Conservation (phyloP, 768 basidiomycete species). For the Suillus spraguei region DNA sequence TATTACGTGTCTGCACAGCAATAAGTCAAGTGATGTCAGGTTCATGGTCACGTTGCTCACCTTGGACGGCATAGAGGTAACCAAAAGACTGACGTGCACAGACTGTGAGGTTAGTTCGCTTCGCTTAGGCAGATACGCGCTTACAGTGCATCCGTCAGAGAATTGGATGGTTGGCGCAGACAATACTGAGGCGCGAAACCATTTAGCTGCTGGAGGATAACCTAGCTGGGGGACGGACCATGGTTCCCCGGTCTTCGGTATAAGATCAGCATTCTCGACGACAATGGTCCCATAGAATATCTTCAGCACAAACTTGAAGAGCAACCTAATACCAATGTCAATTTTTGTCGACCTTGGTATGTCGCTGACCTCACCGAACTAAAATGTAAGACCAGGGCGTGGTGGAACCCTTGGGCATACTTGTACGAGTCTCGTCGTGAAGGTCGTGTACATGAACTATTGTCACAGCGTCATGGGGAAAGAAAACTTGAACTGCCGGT, state of each 20-base stretch:
- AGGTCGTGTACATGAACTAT: constrained; percentile 12
- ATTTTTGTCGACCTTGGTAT: constrained; percentile 5
- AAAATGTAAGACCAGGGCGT: constrained; percentile 68
- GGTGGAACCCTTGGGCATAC: constrained; percentile 42
- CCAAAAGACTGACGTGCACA: constrained; percentile 54
- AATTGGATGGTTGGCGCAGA: constrained; percentile 88
- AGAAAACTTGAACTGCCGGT: too few relatives aligned
- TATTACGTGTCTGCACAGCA: constrained; percentile 61
- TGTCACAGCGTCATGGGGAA: neutral
- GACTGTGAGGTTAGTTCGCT: neutral
- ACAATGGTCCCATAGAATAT: constrained; percentile 92
- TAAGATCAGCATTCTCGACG: constrained; percentile 71
- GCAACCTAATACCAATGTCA: constrained; percentile 42
- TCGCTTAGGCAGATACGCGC: constrained; percentile 24
- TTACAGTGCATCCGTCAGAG: constrained; percentile 84
- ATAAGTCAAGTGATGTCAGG: neutral
- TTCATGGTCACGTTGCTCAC: constrained; percentile 37
- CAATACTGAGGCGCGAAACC: constrained; percentile 52
- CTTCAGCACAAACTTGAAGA: constrained; percentile 84
- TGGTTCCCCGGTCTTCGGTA: constrained; percentile 73
- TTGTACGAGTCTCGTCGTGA: constrained; percentile 10
- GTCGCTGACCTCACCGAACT: constrained; percentile 51
- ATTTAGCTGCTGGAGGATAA: constrained; percentile 1
- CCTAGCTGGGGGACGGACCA: constrained; percentile 46
- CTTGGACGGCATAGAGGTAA: constrained; percentile 70